Evolutionary conservation across 495 filamentous ascomycete genomes (phyloP).

Genomic region (Aspergillus cavernicola): DNA sequence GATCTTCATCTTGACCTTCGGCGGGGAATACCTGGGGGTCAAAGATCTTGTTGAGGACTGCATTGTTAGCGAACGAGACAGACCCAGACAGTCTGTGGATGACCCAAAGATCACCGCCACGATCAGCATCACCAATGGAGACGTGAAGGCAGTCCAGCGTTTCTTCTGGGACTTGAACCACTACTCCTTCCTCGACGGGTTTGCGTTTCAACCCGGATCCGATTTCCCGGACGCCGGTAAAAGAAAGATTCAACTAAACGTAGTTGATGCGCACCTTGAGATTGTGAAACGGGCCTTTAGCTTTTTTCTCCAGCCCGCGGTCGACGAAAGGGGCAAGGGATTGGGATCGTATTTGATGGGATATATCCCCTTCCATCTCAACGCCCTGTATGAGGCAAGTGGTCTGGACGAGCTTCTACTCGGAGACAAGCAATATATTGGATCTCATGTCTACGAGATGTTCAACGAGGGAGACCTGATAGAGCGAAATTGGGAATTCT

Average conservation of each 20-base stretch:
- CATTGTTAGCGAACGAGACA: constrained; percentile 15
- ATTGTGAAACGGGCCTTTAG: constrained; percentile 20
- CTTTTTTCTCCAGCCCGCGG: constrained; percentile 7
- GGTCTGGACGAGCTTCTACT: constrained; percentile 19
- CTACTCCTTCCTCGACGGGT: constrained; percentile 6
- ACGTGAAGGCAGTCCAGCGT: constrained; percentile 19
- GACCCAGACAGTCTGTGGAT: constrained; percentile 17
- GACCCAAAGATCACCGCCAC: constrained; percentile 21
- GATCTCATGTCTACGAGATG: constrained; percentile 17
- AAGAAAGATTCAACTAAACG: constrained; percentile 19
- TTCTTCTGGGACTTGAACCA: constrained; percentile 21
- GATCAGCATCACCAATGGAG: constrained; percentile 23
- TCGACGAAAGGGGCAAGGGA: not conserved
- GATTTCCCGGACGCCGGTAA: not conserved
- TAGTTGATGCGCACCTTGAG: constrained; percentile 18
- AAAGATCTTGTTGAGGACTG: constrained; percentile 13
- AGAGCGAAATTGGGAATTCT: constrained; percentile 22
- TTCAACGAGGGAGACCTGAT: constrained; percentile 17
- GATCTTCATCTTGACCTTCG: constrained; percentile 11
- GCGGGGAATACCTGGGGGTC: not conserved
- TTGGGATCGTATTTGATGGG: constrained; percentile 7
- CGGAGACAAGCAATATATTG: constrained; percentile 24
- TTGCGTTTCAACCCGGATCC: constrained; percentile 1
- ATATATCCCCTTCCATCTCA: constrained; percentile 14
- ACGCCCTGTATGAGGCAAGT: constrained; percentile 6